A percentile compares a stretch with the other conserved stretches of the same genome.
phyloP scores from a whole-genome alignment of 1,284 basidiomycete genomes.

The Apiotrichum gracile region DNA sequence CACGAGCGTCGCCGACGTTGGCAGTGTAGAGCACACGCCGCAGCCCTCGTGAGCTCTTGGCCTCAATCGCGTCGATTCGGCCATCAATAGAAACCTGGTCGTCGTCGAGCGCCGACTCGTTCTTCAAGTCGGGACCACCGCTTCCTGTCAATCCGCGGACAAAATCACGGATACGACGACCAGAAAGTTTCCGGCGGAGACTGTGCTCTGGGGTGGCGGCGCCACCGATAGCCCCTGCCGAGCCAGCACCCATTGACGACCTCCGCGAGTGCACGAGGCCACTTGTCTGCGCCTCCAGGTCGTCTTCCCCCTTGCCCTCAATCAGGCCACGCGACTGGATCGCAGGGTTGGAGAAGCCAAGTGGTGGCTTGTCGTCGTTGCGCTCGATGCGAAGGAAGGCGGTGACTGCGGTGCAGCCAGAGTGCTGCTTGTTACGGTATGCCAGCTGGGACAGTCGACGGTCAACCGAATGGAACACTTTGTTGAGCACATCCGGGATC shows the following conservation, averaged over 20 bases:
- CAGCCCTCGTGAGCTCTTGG: constrained; percentile 31
- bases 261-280: constrained; percentile 14
- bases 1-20: constrained; percentile 70
- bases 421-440: constrained; percentile 83
- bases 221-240: constrained; percentile 20
- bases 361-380: constrained; percentile 12
- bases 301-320: constrained; percentile 44
- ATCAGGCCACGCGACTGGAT: constrained; percentile 37
- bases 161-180: constrained; percentile 42
- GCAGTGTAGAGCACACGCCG: constrained; percentile 87
- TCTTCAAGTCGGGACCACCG: neutral
- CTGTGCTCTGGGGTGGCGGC: constrained; percentile 19
- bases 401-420: constrained; percentile 96
- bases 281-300: constrained; percentile 39
- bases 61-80: constrained; percentile 43
- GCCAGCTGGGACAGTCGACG: constrained; percentile 71
- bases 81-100: constrained; percentile 27
- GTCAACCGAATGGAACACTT: constrained; percentile 91
- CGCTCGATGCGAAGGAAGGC: constrained; percentile 87
- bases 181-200: constrained; percentile 31
- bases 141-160: constrained; percentile 41
- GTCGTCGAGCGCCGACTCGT: constrained; percentile 24
- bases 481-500: constrained; percentile 85
- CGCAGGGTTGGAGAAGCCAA: constrained; percentile 39
- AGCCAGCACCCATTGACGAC: constrained; percentile 29